Evolutionary conservation across 306 rosid genomes (phyloP), one percentile per base, ranked within the genome.

Genomic region (Vigna nakashimae): DNA sequence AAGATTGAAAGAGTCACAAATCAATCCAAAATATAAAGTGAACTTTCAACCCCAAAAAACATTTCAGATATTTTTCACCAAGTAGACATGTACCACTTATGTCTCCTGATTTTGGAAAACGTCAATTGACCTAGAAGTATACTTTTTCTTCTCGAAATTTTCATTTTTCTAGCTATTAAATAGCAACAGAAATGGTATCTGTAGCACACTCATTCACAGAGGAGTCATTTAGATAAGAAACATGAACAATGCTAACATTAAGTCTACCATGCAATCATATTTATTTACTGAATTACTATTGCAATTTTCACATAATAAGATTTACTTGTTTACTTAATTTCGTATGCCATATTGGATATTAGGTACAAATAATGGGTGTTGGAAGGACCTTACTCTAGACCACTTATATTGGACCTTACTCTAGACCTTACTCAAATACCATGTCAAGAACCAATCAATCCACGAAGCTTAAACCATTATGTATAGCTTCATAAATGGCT

Each of bases 1-100:
- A 56, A 65, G 72, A 52, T 65, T 40, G 34, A 20, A 34, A 42
- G 64, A 30, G 68, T 51, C 13, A 43, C 20, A 69, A 75, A 60
- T 14, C 50, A 43, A 32, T 59, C 12, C 78, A 74, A 74, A 74
- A 32, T 46, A 18, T 30, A 42, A 4, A 7, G 52, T 26, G 52
- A 65, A 63, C 30, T 56, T 34, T n/a, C 36, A 45, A 56, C 57
- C 52, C 4, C 10, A 40, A 22, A 60, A 26, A 58, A 38, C 26
- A 36, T 36, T 5, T 58, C 49, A 62, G 12, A 48, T n/a, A 56
- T 38, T 57, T 71, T 72, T 18, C 18, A 38, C 43, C 18, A 6
- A 7, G n/a, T 65, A 18, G 71, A 34, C 34, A 45, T 66, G 60
- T 42, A 67, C 38, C 53, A 43, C 60, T 78, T 30, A 49, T 58